Evolutionary conservation across 163 green algal species (phyloP).

Genomic region (Trebouxia gelatinosa): DNA sequence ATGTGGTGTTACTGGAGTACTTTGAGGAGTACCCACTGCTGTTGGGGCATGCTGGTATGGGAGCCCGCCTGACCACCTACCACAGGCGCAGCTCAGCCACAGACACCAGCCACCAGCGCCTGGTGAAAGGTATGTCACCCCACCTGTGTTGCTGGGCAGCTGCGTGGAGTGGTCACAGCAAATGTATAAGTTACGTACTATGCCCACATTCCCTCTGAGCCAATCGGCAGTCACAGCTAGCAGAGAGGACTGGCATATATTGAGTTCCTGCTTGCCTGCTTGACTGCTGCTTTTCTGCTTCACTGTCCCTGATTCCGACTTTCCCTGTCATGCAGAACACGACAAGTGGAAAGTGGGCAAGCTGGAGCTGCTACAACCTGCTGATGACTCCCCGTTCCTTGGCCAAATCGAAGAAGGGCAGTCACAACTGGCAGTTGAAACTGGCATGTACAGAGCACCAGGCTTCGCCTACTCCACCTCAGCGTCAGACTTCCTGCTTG

Average conservation of each 20-base stretch:
- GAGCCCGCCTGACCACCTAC: conserved; percentile 74
- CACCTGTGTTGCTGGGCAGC: no score
- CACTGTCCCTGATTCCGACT: no score
- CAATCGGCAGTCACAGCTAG: no score
- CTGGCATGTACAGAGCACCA: conserved; percentile 71
- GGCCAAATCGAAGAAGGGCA: conserved; percentile 55
- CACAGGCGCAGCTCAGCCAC: conserved; percentile 60
- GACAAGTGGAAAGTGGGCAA: conserved; percentile 48
- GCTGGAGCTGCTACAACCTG: conserved; percentile 54
- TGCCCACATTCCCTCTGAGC: no score
- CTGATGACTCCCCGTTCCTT: conserved; percentile 76
- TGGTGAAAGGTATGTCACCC: conserved; percentile 36
- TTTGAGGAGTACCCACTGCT: conserved; percentile 78
- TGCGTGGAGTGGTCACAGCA: no score
- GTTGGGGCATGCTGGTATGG: conserved; percentile 78
- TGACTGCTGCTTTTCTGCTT: no score
- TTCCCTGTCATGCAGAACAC: not conserved
- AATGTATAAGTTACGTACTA: no score
- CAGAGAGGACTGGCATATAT: no score
- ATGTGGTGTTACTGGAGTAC: conserved; percentile 88
- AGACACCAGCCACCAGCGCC: conserved; percentile 49
- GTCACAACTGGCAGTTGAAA: conserved; percentile 64
- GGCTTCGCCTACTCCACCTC: conserved; percentile 56
- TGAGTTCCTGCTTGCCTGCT: no score
- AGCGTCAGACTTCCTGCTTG: conserved; percentile 80